phyloP scores from a whole-genome alignment of 2,329 filamentous ascomycete genomes.

The Orbilia blumenaviensis region DNA sequence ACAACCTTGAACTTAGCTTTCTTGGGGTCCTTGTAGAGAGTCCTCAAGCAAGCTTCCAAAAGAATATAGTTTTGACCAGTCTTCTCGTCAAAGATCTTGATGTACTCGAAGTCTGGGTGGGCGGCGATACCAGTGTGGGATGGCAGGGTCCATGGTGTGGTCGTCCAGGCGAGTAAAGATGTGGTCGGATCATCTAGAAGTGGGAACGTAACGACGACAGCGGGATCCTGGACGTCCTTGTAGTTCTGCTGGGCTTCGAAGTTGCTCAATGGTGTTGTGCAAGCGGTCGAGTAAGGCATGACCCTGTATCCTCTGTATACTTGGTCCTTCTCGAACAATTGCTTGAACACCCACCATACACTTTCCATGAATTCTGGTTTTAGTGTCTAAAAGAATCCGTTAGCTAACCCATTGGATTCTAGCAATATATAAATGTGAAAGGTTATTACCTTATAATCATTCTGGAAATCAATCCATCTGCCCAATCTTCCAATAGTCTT shows the following conservation, averaged over 20 bases:
- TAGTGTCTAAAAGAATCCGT: conserved; percentile 64
- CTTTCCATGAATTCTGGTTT: conserved; percentile 95
- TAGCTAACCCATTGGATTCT: no score
- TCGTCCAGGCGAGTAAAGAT: conserved; percentile 84
- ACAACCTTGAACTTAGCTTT: conserved; percentile 91
- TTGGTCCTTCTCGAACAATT: conserved; percentile 85
- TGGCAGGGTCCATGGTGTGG: conserved; percentile 85
- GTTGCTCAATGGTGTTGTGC: conserved; percentile 89
- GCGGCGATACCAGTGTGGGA: conserved; percentile 80
- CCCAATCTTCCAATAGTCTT: conserved; percentile 86
- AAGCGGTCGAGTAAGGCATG: conserved; percentile 92
- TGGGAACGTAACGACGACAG: conserved; percentile 87
- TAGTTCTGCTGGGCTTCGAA: conserved; percentile 96
- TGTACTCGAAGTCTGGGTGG: conserved; percentile 83
- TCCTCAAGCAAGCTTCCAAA: conserved; percentile 80
- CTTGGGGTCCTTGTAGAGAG: conserved; percentile 92
- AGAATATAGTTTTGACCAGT: conserved; percentile 85
- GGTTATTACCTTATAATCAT: conserved; percentile 82
- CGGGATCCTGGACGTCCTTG: conserved; percentile 89
- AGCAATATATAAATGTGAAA: background rate
- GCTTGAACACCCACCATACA: conserved; percentile 96
- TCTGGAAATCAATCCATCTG: conserved; percentile 97
- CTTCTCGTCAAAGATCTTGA: conserved; percentile 84
- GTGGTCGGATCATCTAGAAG: conserved; percentile 79
- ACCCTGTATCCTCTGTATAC: conserved; percentile 92